phyloP scores from a whole-genome alignment of 2,329 filamentous ascomycete genomes.

The Colletotrichum sansevieriae region DNA sequence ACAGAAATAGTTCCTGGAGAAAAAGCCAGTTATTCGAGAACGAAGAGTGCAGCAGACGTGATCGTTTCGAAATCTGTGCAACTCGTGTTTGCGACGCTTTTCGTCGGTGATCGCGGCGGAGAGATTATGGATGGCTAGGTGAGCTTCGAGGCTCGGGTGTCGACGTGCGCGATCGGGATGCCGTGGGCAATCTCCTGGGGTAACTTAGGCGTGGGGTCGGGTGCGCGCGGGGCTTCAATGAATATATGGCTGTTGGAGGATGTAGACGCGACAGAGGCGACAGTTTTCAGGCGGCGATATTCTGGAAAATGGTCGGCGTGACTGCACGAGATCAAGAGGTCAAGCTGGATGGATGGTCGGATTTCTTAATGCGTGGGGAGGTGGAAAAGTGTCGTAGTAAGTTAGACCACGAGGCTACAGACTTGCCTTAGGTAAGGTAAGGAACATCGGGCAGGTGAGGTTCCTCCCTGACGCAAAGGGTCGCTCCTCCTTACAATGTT shows the following conservation, averaged over 20 bases:
- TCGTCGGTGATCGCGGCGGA: neutral
- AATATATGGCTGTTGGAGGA: neutral
- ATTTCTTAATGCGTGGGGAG: neutral
- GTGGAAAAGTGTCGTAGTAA: neutral
- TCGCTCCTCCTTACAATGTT: too few relatives aligned
- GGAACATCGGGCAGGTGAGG: too few relatives aligned
- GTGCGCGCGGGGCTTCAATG: neutral
- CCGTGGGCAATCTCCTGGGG: slow-evolving; percentile 1
- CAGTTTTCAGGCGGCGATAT: neutral
- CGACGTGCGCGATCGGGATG: slow-evolving; percentile 4
- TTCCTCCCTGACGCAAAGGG: too few relatives aligned
- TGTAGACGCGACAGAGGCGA: neutral
- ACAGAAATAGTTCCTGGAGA: neutral
- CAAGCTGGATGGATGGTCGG: neutral
- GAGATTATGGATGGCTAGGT: neutral
- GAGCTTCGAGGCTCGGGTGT: neutral
- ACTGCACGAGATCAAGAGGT: neutral
- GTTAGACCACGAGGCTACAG: neutral
- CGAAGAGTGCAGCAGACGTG: neutral
- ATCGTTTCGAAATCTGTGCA: neutral
- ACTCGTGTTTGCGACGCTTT: neutral
- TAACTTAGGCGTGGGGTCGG: neutral
- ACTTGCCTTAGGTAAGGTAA: neutral
- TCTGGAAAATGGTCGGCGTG: neutral
- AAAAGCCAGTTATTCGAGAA: neutral